Evolutionary conservation across 1,284 basidiomycete species (phyloP).

Genomic region (Ceratorhiza oryzae-sativae): DNA sequence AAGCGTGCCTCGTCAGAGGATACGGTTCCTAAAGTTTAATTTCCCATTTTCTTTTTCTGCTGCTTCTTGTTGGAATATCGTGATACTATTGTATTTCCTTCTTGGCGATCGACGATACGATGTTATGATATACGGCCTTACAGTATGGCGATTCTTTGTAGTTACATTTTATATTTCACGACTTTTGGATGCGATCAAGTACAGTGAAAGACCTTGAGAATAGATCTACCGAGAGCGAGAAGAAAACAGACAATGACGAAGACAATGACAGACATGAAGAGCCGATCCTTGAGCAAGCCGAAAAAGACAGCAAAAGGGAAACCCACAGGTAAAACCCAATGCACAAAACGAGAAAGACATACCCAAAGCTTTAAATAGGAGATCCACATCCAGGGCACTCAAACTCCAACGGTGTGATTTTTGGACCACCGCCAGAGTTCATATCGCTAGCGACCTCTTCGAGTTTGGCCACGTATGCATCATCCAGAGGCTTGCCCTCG

Average conservation of each 20-base stretch:
- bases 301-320: background rate
- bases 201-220: background rate
- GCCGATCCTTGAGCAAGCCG: background rate
- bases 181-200: conserved; percentile 9
- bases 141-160: conserved; percentile 12
- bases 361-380: background rate
- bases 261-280: background rate
- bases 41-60: background rate
- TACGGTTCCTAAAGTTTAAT: background rate
- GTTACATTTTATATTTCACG: conserved; percentile 28
- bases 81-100: background rate
- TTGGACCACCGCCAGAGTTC: background rate
- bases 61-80: background rate
- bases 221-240: background rate
- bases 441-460: background rate
- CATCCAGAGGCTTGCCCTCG: background rate
- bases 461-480: background rate
- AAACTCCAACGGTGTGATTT: background rate
- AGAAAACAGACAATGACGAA: background rate
- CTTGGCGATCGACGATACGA: conserved; percentile 20
- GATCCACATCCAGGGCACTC: conserved; percentile 19
- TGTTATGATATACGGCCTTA: background rate
- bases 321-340: background rate
- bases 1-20: background rate
- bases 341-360: background rate